Base-by-base conservation (phyloP, 108 stramenopile genomes). In the Skeletonema grethae region DNA sequence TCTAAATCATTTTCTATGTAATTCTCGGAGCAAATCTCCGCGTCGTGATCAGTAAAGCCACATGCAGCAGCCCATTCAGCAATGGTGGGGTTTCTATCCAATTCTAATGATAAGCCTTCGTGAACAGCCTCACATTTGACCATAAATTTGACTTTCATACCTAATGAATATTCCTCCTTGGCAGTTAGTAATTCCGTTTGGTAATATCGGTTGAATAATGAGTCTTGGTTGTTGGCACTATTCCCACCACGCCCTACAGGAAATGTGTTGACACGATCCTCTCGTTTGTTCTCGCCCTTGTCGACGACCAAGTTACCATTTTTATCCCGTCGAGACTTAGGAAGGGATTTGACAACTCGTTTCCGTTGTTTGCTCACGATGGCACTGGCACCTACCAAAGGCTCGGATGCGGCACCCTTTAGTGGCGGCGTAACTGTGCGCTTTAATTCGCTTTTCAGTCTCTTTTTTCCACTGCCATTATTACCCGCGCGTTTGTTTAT, bases 61-160 rank as follows among this genome's bases (percentile, higher is more conserved):
- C 93, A 94, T 2, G 93, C 90, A 13, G 66, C 68, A 7, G 93
- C 93, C 93, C 93, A 94, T 80, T 94, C 93, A 13, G 71, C 81
- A 6, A 94, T 82, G 2, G 89, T 84, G 7, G 93, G 93, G 11
- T 82, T 56, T 46, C 90, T 61, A 63, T 73, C 72, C 56, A 87
- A 57, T 8, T 72, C 38, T 4, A 65, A 22, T 4, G 83, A 75
- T 11, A 91, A 65, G 8, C 90, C 93, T 72, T 94, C 90, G 63
- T 94, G 90, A 0, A 91, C 93, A 31, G 82, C 73, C 24, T 94
- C 89, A 61, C 93, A 94, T 59, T 83, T 67, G 13, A 90, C 71
- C 90, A 94, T 90, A 39, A 94, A 81, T 38, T 86, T 79, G 18
- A 91, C 77, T 64, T 88, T 84, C 78, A 86, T 84, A 0, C 90